These are phyloP conservation scores for Globisporangium splendens DNA, from an alignment of 352 stramenopile species.

Conservation along the genomic window DNA sequence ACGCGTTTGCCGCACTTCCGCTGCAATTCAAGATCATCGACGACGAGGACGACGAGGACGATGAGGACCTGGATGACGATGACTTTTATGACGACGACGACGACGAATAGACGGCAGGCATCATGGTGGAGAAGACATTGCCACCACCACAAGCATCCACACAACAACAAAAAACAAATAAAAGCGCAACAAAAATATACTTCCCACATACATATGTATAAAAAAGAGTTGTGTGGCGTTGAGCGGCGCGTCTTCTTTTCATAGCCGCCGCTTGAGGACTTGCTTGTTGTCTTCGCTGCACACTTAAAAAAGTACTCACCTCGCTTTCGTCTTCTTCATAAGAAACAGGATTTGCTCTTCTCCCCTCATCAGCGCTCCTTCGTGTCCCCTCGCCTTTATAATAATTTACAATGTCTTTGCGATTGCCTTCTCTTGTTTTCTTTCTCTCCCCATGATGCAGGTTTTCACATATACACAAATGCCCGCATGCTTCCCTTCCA, in stretches of 20 bases:
- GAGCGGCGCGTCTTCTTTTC: background rate
- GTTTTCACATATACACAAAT: background rate
- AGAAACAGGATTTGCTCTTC: background rate
- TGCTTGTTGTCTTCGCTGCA: too few species aligned
- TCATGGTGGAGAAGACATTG: too few species aligned
- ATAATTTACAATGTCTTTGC: slow-evolving; percentile 15
- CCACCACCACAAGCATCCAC: background rate
- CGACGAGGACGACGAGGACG: slow-evolving; percentile 38
- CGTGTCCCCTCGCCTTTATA: slow-evolving; percentile 4
- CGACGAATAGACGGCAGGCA: slow-evolving; percentile 21
- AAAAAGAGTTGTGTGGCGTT: background rate
- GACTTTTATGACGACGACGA: slow-evolving; percentile 17
- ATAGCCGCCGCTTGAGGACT: background rate
- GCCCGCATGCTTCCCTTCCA: too few species aligned
- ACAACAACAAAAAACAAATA: slow-evolving; percentile 15
- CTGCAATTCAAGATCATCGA: slow-evolving; percentile 48
- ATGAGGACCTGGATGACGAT: slow-evolving; percentile 13
- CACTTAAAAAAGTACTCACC: too few species aligned
- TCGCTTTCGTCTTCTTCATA: background rate
- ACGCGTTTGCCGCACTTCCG: slow-evolving; percentile 62
- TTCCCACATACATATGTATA: background rate
- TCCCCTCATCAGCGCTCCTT: background rate
- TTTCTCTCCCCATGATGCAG: background rate
- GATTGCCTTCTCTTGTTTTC: background rate
- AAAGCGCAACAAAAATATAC: slow-evolving; percentile 13